These are phyloP conservation scores for Fraxinus sp. DNA, from an alignment of 305 asterid genomes.

Conservation along the genomic window DNA sequence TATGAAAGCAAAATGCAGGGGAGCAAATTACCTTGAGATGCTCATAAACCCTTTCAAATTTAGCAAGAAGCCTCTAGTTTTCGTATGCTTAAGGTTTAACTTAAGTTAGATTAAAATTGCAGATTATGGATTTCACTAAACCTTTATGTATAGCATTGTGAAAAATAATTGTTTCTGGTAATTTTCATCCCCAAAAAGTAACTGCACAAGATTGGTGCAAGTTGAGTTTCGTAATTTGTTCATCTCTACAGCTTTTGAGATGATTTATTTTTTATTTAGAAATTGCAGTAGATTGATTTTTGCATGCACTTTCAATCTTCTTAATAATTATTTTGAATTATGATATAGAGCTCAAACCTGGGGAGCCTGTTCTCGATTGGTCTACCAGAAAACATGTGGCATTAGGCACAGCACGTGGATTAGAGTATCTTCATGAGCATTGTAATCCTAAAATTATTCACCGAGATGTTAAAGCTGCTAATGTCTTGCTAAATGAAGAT, in stretches of 20 bases:
- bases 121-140: neutral
- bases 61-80: neutral
- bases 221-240: neutral
- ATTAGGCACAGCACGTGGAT: slow-evolving; percentile 83
- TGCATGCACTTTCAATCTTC: neutral
- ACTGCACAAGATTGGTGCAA: neutral
- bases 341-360: slow-evolving; percentile 69
- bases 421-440: slow-evolving; percentile 87
- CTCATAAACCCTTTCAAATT: neutral
- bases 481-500: slow-evolving; percentile 74
- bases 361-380: slow-evolving; percentile 72
- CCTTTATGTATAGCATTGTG: neutral
- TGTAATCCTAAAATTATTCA: slow-evolving; percentile 90
- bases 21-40: neutral
- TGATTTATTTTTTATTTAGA: neutral
- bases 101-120: neutral
- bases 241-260: neutral
- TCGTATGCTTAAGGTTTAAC: neutral
- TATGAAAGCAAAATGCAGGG: neutral
- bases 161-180: neutral
- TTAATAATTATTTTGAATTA: slow-evolving; percentile 4
- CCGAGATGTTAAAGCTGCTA: slow-evolving; percentile 90
- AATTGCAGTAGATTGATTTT: neutral
- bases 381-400: slow-evolving; percentile 73
- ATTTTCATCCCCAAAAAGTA: neutral